Percentiles rank a stretch among this genome's conserved stretches.
Evolutionary conservation across 768 basidiomycete genomes (phyloP).

Genomic region (Podaxis pistillaris): DNA sequence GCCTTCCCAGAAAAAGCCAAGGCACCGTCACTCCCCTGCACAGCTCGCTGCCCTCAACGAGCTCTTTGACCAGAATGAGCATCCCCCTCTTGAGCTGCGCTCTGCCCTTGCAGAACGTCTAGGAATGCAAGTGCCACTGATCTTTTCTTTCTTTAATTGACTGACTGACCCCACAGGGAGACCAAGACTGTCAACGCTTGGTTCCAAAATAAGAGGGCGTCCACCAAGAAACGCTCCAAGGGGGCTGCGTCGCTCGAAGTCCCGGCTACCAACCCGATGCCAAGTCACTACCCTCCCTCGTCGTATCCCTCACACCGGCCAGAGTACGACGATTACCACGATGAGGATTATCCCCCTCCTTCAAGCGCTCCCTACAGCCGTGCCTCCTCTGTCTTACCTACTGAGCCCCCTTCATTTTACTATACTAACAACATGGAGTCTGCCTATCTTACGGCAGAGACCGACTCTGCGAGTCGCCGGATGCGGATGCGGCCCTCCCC

Average conservation of each 20-base stretch:
- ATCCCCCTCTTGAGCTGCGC: constrained; percentile 69
- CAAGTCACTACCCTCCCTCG: constrained; percentile 23
- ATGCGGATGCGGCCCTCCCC: constrained; percentile 63
- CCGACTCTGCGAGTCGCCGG: constrained; percentile 26
- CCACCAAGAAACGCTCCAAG: constrained; percentile 62
- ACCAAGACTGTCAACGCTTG: constrained; percentile 84
- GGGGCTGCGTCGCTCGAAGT: constrained; percentile 21
- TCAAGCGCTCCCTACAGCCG: constrained; percentile 21
- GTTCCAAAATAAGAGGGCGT: constrained; percentile 87
- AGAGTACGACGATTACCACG: constrained; percentile 22
- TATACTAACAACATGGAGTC: constrained; percentile 49
- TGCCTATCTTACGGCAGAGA: constrained; percentile 48
- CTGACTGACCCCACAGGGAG: constrained; percentile 49
- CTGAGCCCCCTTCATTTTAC: constrained; percentile 36
- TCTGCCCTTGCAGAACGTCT: constrained; percentile 67
- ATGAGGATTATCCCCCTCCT: constrained; percentile 38
- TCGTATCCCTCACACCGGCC: constrained; percentile 27
- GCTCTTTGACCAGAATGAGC: constrained; percentile 74
- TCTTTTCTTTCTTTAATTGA: constrained; percentile 16
- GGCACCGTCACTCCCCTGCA: constrained; percentile 70
- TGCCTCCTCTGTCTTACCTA: constrained; percentile 30
- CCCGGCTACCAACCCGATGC: constrained; percentile 20
- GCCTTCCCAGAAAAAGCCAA: constrained; percentile 61
- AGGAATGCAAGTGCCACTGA: constrained; percentile 60
- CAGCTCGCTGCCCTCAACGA: constrained; percentile 78